Conservation (phyloP, 495 filamentous ascomycete species). For the Neurospora cerealis region DNA sequence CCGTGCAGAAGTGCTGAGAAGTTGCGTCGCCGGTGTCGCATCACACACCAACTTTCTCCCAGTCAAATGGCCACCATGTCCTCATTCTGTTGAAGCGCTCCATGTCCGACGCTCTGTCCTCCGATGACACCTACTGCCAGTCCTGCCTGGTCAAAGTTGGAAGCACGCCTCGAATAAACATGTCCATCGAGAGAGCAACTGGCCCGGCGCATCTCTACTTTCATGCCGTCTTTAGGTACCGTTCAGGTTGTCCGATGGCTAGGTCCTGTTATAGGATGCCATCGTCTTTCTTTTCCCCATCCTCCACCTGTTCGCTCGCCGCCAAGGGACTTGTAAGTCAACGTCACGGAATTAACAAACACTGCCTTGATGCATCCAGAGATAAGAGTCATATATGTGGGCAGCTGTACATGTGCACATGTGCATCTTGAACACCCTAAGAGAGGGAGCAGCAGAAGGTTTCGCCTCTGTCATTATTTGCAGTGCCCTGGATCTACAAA, state of each 20-base stretch:
- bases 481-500: too few species aligned
- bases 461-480: too few species aligned
- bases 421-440: not conserved
- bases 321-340: too few species aligned
- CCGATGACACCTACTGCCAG: not conserved
- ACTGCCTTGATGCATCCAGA: not conserved
- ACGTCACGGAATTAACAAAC: too few species aligned
- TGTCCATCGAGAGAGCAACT: not conserved
- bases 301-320: too few species aligned
- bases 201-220: not conserved
- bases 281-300: too few species aligned
- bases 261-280: too few species aligned
- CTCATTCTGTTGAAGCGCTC: not conserved
- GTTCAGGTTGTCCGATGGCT: too few species aligned
- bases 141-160: not conserved
- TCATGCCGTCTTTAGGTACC: too few species aligned
- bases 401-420: too few species aligned
- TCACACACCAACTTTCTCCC: not conserved
- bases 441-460: not conserved
- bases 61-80: not conserved
- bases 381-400: not conserved
- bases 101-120: not conserved
- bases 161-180: not conserved
- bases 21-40: too few species aligned
- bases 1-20: not conserved